Evolutionary conservation across 2,329 filamentous ascomycete species (phyloP).

Genomic region (Pseudopyricularia cyperi): DNA sequence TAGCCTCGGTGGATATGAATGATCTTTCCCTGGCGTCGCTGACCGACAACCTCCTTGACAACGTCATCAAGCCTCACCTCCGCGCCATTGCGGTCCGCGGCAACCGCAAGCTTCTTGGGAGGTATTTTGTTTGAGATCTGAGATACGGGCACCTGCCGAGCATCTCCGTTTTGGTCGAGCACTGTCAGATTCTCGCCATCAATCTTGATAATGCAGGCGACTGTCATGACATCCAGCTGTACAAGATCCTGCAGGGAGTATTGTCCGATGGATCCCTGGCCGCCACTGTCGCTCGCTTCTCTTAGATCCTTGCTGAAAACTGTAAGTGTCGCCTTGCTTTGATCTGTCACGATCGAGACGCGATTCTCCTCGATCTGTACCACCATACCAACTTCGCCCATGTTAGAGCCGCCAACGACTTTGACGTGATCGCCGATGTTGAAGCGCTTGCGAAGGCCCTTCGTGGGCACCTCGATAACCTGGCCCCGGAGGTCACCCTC

Average conservation of each 20-base stretch:
- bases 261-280: constrained; percentile 71
- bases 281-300: constrained; percentile 84
- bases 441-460: constrained; percentile 87
- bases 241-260: constrained; percentile 90
- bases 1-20: constrained; percentile 90
- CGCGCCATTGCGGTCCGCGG: constrained; percentile 83
- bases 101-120: constrained; percentile 70
- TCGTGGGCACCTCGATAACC: constrained; percentile 82
- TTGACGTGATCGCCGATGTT: constrained; percentile 93
- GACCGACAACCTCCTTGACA: constrained; percentile 79
- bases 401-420: constrained; percentile 80
- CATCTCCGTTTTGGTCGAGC: constrained; percentile 79
- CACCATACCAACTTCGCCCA: constrained; percentile 95
- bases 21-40: constrained; percentile 76
- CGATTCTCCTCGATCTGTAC: constrained; percentile 86
- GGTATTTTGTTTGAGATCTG: constrained; percentile 85
- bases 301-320: constrained; percentile 96
- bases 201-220: constrained; percentile 87
- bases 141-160: constrained; percentile 72
- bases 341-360: constrained; percentile 86
- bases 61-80: constrained; percentile 88
- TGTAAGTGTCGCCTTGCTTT: constrained; percentile 84
- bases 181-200: constrained; percentile 86
- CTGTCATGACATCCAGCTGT: constrained; percentile 82
- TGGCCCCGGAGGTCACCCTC: constrained; percentile 74